Base-by-base conservation (phyloP, 768 basidiomycete genomes). In the Neoboletus brunneissimus region DNA sequence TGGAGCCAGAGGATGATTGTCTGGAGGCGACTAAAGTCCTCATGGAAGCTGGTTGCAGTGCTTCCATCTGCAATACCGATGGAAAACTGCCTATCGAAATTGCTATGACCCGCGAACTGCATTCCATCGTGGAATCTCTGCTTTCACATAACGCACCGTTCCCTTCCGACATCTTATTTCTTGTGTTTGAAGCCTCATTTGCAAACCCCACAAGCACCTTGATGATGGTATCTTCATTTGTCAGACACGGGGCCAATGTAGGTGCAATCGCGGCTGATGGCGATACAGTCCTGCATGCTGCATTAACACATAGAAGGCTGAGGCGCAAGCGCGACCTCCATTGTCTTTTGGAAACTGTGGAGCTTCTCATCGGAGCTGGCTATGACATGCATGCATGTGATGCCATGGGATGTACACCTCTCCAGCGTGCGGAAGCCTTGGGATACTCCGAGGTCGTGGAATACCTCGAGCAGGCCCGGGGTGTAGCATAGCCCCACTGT, bases 151-250 rank as follows among this genome's bases (percentile, higher is more conserved):
- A 29, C 4, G 9, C 49, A 11, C 32, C 25, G 1, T n/a, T 52
- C 27, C 49, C 41, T 22, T n/a, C 10, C 2, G 11, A 53, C 15
- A 53, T 55, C 9, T 35, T 53, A 7, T 11, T 43, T 32, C 5
- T 6, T 22, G 4, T 34, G 2, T 13, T 51, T 2, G 0, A 3
- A n/a, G 2, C 1, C 18, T 1, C 0, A 40, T 1, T 5, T 1
- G 10, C 11, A 8, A 1, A 1, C 3, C 18, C 27, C n/a, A 0
- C 2, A 18, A 0, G 23, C 0, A 1, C 16, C 20, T 34, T 6
- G 2, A 13, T 4, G 35, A 27, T 50, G 45, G 31, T 53, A 12
- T 27, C 45, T 16, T 51, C 13, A 40, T 23, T 51, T 10, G 9
- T 51, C 18, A 5, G 22, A 31, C 29, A 22, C 23, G 52, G 51